Conservation (phyloP, 495 filamentous ascomycete genomes). For the Penicillium bovifimosum region DNA sequence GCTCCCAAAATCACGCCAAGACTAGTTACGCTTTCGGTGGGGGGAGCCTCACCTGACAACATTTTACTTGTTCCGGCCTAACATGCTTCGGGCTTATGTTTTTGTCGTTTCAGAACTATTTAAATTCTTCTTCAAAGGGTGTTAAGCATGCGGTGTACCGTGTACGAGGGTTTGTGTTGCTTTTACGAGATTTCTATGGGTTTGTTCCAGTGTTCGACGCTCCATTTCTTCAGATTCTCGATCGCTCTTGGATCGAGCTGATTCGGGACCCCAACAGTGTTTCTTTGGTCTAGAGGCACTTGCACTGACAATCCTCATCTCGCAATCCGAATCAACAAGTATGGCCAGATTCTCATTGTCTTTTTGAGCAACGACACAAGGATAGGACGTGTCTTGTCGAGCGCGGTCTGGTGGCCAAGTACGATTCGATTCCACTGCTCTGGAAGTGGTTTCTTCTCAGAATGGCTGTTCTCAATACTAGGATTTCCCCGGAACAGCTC, state of each 20-base stretch:
- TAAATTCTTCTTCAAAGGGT: slow-evolving; percentile 31
- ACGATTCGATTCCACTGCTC: slow-evolving; percentile 35
- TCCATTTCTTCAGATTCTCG: slow-evolving; percentile 34
- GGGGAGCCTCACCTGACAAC: slow-evolving; percentile 24
- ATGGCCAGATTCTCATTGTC: slow-evolving; percentile 4
- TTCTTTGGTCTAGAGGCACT: slow-evolving; percentile 6
- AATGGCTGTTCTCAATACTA: not conserved
- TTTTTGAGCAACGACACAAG: slow-evolving; percentile 4
- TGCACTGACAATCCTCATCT: slow-evolving; percentile 6
- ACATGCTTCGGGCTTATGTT: not conserved
- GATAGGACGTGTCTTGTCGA: slow-evolving; percentile 32
- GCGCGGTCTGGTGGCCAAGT: slow-evolving; percentile 29
- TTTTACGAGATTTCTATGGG: slow-evolving; percentile 25
- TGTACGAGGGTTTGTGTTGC: slow-evolving; percentile 26
- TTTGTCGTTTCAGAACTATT: not conserved
- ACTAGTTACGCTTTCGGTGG: slow-evolving; percentile 24
- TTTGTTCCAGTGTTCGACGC: slow-evolving; percentile 35
- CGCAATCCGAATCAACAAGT: slow-evolving; percentile 25
- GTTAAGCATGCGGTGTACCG: slow-evolving; percentile 23
- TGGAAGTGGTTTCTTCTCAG: slow-evolving; percentile 24
- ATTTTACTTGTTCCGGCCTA: slow-evolving; percentile 4
- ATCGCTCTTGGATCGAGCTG: slow-evolving; percentile 40
- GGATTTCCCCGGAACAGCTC: slow-evolving; percentile 34
- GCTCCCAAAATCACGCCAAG: slow-evolving; percentile 22
- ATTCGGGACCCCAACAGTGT: slow-evolving; percentile 31